Evolutionary conservation across 2,329 filamentous ascomycete species (phyloP), one percentile per base, ranked within the genome.

Genomic region (Ophiocordyceps robertsii): DNA sequence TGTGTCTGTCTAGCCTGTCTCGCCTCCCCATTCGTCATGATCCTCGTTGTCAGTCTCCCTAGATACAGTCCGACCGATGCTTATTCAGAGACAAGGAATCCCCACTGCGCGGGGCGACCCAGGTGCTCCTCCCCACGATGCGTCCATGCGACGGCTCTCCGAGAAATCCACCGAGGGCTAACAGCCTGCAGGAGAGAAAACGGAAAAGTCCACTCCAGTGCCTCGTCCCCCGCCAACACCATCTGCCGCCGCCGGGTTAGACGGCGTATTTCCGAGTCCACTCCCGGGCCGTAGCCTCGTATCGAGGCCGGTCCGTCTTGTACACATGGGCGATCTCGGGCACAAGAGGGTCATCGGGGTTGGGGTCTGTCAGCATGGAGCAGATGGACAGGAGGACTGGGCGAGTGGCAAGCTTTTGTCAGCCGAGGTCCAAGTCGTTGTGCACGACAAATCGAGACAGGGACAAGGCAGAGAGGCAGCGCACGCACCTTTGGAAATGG

Each of bases 211-310:
- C 54, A 45, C 47, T 49, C 53, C 14, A n/a, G 47, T 46, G 47
- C 51, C 51, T 49, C 53, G 47, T 52, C 50, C 43, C 47, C 47
- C 41, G 50, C 41, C 43, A 17, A 43, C 39, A 32, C 31, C 29
- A 17, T 14, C 10, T 21, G n/a, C 29, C 37, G 10, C 43, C 41
- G 29, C 40, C 46, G 39, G 43, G 48, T 55, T 75, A 96, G 67
- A 96, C 92, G 61, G 92, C 92, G 65, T 96, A 96, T 77, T 98
- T 98, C 66, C 90, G 80, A 58, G 92, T 98, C 92, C 92, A 98
- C 72, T 98, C 92, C 56, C 90, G 77, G 48, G 92, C 92, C 45
- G 89, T 96, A 52, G 87, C 85, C 72, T 98, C 92, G 68, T 98
- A 98, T 65, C 88, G 78, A 56, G 85, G 80, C 56, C 88, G 84